A percentile compares a stretch with the other conserved stretches of the same genome.
These are phyloP conservation scores for Auricularia sp. DNA, from an alignment of 768 basidiomycete species.

Conservation along the genomic window DNA sequence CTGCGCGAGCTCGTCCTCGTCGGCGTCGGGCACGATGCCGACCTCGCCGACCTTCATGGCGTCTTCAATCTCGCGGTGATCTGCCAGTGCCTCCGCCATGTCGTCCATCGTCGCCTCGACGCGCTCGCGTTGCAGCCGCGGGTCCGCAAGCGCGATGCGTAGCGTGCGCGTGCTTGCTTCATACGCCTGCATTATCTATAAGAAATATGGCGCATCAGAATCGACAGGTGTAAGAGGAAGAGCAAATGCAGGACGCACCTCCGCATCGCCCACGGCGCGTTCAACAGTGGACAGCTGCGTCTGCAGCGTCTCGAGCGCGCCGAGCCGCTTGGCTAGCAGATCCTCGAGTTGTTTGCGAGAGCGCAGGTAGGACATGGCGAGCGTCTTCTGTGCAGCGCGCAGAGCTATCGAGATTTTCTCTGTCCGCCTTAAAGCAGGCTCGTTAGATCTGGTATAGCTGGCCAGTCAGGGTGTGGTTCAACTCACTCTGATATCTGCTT, in stretches of 20 bases:
- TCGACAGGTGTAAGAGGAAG: background rate
- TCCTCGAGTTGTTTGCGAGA: constrained; percentile 76
- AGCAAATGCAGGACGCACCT: constrained; percentile 38
- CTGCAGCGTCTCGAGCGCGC: constrained; percentile 63
- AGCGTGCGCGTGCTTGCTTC: constrained; percentile 74
- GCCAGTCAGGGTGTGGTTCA: background rate
- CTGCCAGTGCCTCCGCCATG: constrained; percentile 70
- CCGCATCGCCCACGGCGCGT: constrained; percentile 78
- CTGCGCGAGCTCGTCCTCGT: constrained; percentile 48
- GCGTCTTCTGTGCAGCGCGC: constrained; percentile 54
- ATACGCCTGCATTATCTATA: constrained; percentile 80
- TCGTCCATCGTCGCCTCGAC: constrained; percentile 85
- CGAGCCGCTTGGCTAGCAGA: constrained; percentile 61
- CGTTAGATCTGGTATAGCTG: background rate
- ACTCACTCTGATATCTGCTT: constrained; percentile 57
- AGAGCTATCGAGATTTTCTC: constrained; percentile 56
- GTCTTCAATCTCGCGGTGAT: constrained; percentile 75
- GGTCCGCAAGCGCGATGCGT: constrained; percentile 64
- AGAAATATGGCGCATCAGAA: background rate
- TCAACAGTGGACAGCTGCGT: constrained; percentile 74
- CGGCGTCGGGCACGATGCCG: constrained; percentile 36
- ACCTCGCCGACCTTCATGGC: constrained; percentile 58
- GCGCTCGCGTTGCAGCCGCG: constrained; percentile 63
- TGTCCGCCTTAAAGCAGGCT: constrained; percentile 40
- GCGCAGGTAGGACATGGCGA: constrained; percentile 69